Base-by-base conservation (phyloP, 176 grass and related monocot species). In the Bonia amplexicaulis region DNA sequence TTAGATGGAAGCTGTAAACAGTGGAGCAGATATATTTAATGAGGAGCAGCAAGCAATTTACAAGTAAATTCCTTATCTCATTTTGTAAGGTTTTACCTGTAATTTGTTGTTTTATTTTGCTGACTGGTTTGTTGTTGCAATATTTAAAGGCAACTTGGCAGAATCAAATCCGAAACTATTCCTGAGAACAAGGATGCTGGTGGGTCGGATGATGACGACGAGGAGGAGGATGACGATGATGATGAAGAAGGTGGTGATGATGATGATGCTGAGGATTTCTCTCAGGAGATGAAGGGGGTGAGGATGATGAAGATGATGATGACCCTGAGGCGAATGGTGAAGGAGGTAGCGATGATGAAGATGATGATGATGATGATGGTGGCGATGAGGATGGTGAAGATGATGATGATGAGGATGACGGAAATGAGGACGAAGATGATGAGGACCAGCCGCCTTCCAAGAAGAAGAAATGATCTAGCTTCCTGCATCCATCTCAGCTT, bases 381-480 rank as follows among this genome's bases (percentile, higher is more conserved):
- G 87, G 85, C 0, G 87, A 88, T 0, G 93, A 87, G 0, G 90
- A 88, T 0, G 93, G 87, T 0, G 90, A 89, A 0, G 90, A 89
- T 0, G 88, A 90, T 0, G 80, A 73, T 0, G 91, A 87, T 0
- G 93, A 87, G 0, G 90, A 88, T 0, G 93, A 91, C 0, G 92
- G 89, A 0, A 86, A 93, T 0, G 90, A 89, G 0, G 90, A 89
- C 0, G 88, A 90, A 0, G 94, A 94, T 0, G 92, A 94, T 0
- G 90, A 93, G 47, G 89, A 93, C 14, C 90, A 97, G 82, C 92
- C 81, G 0, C 95, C 95, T 8, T 74, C 88, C 66, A 94, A 94
- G 92, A 97, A 97, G 90, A 93, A 91, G 79, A 97, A 97, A 78
- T 97, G 92, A 97, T 79, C 46, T 81, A 41, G 35, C 47, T 12